Conservation (phyloP, 2,329 filamentous ascomycete genomes). For the Epichloe festucae region DNA sequence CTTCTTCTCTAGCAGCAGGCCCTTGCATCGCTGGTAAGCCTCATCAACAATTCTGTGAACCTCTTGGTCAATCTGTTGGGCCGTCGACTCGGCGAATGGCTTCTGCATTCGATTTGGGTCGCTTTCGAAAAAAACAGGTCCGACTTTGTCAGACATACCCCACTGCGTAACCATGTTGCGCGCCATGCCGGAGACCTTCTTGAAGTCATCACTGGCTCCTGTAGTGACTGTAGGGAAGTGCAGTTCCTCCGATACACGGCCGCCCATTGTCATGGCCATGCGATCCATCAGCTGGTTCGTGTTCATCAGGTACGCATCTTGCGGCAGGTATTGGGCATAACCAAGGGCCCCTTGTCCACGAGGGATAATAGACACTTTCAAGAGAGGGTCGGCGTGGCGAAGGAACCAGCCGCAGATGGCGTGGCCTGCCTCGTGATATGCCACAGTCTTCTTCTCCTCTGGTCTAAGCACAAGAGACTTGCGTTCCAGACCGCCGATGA, state of each 20-base stretch:
- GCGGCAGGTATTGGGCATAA: conserved; percentile 93
- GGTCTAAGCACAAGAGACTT: conserved; percentile 90
- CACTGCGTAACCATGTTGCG: conserved; percentile 98
- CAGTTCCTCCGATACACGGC: conserved; percentile 87
- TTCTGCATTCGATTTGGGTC: conserved; percentile 75
- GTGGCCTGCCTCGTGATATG: conserved; percentile 96
- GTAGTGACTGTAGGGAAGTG: conserved; percentile 96
- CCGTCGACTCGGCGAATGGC: conserved; percentile 90
- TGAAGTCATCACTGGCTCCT: conserved; percentile 92
- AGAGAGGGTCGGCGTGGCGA: conserved; percentile 85
- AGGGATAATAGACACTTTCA: conserved; percentile 98
- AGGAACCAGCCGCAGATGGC: conserved; percentile 99
- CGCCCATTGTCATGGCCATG: conserved; percentile 98
- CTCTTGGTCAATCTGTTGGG: conserved; percentile 81
- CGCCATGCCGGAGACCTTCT: conserved; percentile 93
- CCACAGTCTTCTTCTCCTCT: conserved; percentile 88
- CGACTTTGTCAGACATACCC: conserved; percentile 94
- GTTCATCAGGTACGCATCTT: conserved; percentile 92
- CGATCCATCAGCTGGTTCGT: conserved; percentile 94
- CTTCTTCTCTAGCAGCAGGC: conserved; percentile 75
- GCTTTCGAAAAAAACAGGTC: conserved; percentile 82
- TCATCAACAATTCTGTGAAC: conserved; percentile 85
- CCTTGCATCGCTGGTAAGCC: conserved; percentile 81
- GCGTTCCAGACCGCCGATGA: conserved; percentile 92
- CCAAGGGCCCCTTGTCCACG: conserved; percentile 87